These are phyloP conservation scores for Serendipita sp. DNA, from an alignment of 768 basidiomycete species.

Conservation along the genomic window DNA sequence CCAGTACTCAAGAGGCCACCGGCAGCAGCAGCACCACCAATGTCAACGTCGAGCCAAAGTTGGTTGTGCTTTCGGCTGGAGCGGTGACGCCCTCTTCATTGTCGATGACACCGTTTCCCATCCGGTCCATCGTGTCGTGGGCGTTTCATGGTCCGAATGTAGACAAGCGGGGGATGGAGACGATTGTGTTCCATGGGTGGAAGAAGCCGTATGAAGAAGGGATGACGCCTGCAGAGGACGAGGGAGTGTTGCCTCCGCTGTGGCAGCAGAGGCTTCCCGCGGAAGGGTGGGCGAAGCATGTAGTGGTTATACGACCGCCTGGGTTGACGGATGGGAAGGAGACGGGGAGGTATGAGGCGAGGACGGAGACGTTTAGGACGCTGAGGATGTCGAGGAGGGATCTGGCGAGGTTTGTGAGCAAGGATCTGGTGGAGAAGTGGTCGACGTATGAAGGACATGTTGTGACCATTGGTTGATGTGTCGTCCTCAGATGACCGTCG, in stretches of 20 bases:
- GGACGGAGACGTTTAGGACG: neutral
- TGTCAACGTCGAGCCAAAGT: neutral
- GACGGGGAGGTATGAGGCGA: neutral
- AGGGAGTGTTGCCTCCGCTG: neutral
- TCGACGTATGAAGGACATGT: neutral
- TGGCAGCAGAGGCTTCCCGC: neutral
- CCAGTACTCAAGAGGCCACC: no score
- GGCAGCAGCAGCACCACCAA: neutral
- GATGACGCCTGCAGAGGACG: neutral
- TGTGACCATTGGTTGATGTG: neutral
- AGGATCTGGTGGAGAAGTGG: neutral
- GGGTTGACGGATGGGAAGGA: neutral
- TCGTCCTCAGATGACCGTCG: neutral
- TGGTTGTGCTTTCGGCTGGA: neutral
- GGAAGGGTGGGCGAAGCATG: neutral
- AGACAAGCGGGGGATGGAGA: conserved; percentile 1
- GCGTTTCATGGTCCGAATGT: neutral
- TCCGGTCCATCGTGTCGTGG: neutral
- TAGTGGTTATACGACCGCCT: neutral
- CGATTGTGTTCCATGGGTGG: neutral
- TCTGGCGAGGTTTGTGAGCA: neutral
- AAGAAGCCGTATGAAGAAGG: neutral
- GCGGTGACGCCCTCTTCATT: neutral
- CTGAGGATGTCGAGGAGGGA: neutral
- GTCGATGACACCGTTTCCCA: neutral